Evolutionary conservation across 148 eudicot genomes (phyloP).

Genomic region (Euryodendron excelsum): DNA sequence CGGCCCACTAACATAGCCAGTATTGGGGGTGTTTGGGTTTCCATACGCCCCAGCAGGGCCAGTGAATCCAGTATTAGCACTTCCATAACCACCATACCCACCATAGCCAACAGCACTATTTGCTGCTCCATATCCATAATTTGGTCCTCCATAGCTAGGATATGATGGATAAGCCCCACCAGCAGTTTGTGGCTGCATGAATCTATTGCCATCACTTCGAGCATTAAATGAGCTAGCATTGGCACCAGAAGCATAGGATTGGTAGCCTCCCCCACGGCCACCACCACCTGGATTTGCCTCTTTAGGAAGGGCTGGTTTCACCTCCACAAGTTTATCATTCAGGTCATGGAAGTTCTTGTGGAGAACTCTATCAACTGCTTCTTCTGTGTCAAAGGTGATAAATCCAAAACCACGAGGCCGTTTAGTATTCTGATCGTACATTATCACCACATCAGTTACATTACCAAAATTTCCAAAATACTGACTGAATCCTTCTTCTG

Average conservation of each 20-base stretch:
- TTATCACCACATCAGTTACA: constrained; percentile 15
- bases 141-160: constrained; percentile 11
- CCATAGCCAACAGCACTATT: constrained; percentile 1
- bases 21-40: not conserved
- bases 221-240: not conserved
- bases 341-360: constrained; percentile 15
- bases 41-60: constrained; percentile 16
- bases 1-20: constrained; percentile 13
- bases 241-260: not conserved
- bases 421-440: constrained; percentile 12
- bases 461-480: constrained; percentile 13
- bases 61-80: constrained; percentile 5
- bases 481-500: constrained; percentile 19
- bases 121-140: constrained; percentile 9
- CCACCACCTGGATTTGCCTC: constrained; percentile 18
- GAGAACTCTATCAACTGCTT: constrained; percentile 19
- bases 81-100: constrained; percentile 11
- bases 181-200: constrained; percentile 15
- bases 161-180: constrained; percentile 2
- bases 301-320: constrained; percentile 17
- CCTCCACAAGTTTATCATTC: constrained; percentile 9
- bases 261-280: not conserved
- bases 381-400: constrained; percentile 17
- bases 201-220: not conserved
- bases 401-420: constrained; percentile 19